These are phyloP conservation scores for Saccharomycopsis fermentans DNA, from an alignment of 805 yeast species.

Conservation along the genomic window DNA sequence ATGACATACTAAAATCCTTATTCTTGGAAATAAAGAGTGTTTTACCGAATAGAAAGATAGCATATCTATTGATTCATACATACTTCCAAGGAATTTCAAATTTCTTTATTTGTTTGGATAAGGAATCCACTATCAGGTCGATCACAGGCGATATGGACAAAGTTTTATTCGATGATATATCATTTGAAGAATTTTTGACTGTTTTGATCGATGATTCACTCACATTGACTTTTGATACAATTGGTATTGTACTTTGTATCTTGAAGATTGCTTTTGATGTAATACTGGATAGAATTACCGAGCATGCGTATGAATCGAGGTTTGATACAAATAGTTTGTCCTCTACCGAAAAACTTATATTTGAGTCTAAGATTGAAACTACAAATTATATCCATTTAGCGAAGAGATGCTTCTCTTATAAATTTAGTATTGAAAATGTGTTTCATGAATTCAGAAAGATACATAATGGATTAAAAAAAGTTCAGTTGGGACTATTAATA, in stretches of 20 bases:
- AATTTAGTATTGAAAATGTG: slow-evolving; percentile 11
- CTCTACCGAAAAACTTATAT: slow-evolving; percentile 7
- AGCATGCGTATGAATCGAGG: slow-evolving; percentile 6
- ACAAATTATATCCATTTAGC: slow-evolving; percentile 11
- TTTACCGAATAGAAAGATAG: slow-evolving; percentile 10
- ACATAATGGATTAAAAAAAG: slow-evolving; percentile 12
- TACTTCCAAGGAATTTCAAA: slow-evolving; percentile 12
- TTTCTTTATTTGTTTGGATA: slow-evolving; percentile 11
- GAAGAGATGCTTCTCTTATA: slow-evolving; percentile 11
- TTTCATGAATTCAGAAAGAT: slow-evolving; percentile 9
- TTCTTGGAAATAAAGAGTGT: slow-evolving; percentile 1
- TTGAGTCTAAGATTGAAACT: background rate
- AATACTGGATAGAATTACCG: slow-evolving; percentile 6
- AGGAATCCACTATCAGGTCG: background rate
- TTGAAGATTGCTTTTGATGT: slow-evolving; percentile 7
- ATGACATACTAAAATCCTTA: background rate
- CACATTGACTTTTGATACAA: slow-evolving; percentile 11
- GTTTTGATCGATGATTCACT: background rate
- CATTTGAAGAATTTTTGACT: background rate
- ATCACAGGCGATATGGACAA: background rate
- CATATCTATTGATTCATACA: slow-evolving; percentile 6
- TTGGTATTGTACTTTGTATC: slow-evolving; percentile 10
- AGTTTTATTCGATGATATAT: background rate
- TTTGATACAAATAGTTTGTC: slow-evolving; percentile 5
- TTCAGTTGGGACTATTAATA: slow-evolving; percentile 14